A percentile compares a stretch with the other conserved stretches of the same genome.
Conservation (phyloP, 805 yeast species). For the Nakazawaea wyomingensis region DNA sequence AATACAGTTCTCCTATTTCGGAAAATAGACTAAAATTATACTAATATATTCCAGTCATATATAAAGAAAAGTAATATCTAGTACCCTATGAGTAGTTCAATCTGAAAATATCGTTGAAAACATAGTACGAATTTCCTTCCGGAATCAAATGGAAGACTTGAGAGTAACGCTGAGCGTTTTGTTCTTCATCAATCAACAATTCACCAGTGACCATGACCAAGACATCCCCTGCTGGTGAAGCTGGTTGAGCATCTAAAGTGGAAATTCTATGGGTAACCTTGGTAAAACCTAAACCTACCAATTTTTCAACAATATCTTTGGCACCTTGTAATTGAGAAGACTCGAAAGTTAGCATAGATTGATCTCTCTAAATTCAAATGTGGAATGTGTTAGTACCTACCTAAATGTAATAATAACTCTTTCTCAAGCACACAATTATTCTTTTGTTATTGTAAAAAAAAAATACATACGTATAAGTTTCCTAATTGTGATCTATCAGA, state of each 20-base stretch:
- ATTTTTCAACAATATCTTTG: constrained; percentile 86
- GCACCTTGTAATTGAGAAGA: constrained; percentile 93
- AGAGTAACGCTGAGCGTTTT: constrained; percentile 91
- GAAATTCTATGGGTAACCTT: constrained; percentile 92
- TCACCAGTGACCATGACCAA: constrained; percentile 98
- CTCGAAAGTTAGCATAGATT: constrained; percentile 97
- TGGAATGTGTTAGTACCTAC: constrained; percentile 2
- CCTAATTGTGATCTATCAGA: constrained; percentile 88
- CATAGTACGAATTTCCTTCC: constrained; percentile 86
- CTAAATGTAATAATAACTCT: neutral
- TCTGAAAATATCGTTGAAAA: constrained; percentile 95
- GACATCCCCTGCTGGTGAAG: constrained; percentile 86
- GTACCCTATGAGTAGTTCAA: constrained; percentile 63
- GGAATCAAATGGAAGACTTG: constrained; percentile 97
- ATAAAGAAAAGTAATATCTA: neutral
- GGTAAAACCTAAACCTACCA: constrained; percentile 82
- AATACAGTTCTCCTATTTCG: too few relatives aligned
- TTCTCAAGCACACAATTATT: too few relatives aligned
- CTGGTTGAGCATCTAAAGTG: constrained; percentile 97
- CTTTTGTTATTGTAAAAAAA: too few relatives aligned
- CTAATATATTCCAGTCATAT: too few relatives aligned
- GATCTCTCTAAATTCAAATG: constrained; percentile 55
- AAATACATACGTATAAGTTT: constrained; percentile 63
- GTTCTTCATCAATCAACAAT: constrained; percentile 87
- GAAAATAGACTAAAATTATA: too few relatives aligned